These are phyloP conservation scores for Jasminum sambac DNA, from an alignment of 257 asterid species.

Conservation along the genomic window DNA sequence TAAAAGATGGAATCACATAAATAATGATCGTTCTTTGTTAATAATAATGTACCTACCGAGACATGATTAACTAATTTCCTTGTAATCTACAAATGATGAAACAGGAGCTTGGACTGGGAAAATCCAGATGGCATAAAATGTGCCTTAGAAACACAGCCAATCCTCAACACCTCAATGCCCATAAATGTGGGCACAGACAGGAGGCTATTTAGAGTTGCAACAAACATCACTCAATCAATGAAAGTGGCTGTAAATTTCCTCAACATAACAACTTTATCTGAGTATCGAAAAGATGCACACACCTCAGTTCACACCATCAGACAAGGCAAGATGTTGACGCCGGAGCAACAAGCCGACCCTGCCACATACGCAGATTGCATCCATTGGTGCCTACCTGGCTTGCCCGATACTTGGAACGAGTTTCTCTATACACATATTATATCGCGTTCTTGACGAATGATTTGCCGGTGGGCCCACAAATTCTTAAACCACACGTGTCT, in stretches of 20 bases:
- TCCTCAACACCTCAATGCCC: slow-evolving; percentile 59
- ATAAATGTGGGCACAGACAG: slow-evolving; percentile 64
- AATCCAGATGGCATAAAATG: slow-evolving; percentile 79
- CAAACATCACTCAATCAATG: slow-evolving; percentile 63
- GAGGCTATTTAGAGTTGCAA: slow-evolving; percentile 41
- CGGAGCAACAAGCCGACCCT: slow-evolving; percentile 67
- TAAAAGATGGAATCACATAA: no score
- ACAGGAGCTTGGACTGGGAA: slow-evolving; percentile 84
- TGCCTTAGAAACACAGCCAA: slow-evolving; percentile 63
- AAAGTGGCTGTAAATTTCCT: slow-evolving; percentile 46
- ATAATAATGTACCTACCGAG: no score
- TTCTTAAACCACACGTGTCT: not conserved
- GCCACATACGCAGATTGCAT: slow-evolving; percentile 68
- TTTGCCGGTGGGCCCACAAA: not conserved
- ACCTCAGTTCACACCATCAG: slow-evolving; percentile 77
- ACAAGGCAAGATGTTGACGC: slow-evolving; percentile 59
- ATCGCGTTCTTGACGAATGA: slow-evolving; percentile 28
- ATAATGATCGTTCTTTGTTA: no score
- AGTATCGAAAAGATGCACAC: slow-evolving; percentile 78
- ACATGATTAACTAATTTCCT: no score
- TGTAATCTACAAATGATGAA: not conserved
- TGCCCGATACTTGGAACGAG: slow-evolving; percentile 83
- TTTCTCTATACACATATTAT: slow-evolving; percentile 42
- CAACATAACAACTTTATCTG: slow-evolving; percentile 63
- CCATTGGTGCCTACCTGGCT: slow-evolving; percentile 85